Base-by-base conservation (phyloP, 768 basidiomycete genomes). In the Trametes meyenii region DNA sequence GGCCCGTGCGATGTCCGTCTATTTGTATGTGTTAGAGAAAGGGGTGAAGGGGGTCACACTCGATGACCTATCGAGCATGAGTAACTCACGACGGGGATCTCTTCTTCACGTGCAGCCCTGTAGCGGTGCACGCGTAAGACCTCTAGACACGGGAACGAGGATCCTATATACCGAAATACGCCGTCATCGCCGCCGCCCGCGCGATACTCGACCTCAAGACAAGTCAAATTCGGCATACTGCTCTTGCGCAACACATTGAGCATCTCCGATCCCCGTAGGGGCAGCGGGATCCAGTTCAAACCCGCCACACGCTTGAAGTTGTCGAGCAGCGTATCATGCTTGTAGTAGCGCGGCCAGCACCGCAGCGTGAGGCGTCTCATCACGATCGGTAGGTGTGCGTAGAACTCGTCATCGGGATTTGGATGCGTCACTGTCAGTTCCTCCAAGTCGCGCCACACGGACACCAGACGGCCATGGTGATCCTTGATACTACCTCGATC, bases 311-410 rank as follows among this genome's bases (percentile, higher is more conserved):
- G 24, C 50, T 35, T 50, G n/a, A 35, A 50, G 16, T 50, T n/a
- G 11, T 36, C 35, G 17, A 35, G 33, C 5, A 33, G n/a, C 11
- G 23, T 19, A 19, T 39, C 21, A 17, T 52, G 50, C 36, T 39
- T 39, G 50, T 52, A 52, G 23, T 52, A 52, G n/a, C 50, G 50
- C 50, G 50, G 50, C 50, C 50, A 52, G 36, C 50, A 52, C 4
- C 36, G 50, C 13, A 52, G 12, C 19, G 36, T 13, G 33, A 52
- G 36, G 7, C 23, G 19, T 2, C 36, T n/a, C 36, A 52, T 13
- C 7, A 38, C 12, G 19, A 10, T 11, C 19, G 36, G 36, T 2
- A 52, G 21, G 21, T 52, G 50, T 1, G 36, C 36, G 17, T 52
- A 52, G 13, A 52, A 21, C 36, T 52, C 23, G 36, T 52, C 50